Conservation (phyloP, 1,284 basidiomycete species). For the Puccinia coronata region DNA sequence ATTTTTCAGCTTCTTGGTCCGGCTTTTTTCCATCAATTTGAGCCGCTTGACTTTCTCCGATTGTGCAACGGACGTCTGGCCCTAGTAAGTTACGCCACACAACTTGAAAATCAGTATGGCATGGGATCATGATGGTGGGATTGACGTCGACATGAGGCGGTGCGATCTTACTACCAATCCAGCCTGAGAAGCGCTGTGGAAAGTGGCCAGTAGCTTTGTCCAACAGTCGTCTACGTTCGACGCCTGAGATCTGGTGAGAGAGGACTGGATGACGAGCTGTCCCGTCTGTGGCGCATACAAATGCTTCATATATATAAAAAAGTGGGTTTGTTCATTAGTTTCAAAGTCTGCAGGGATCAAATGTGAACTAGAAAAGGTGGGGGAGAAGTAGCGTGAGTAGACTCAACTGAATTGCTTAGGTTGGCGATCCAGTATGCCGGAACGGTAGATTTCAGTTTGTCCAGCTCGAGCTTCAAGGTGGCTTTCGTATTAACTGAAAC, state of each 20-base stretch:
- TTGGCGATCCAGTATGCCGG: constrained; percentile 45
- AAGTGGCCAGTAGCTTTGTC: constrained; percentile 22
- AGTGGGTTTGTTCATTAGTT: not conserved
- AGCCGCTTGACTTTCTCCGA: constrained; percentile 17
- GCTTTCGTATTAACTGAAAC: constrained; percentile 40
- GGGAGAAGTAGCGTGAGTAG: too few relatives aligned
- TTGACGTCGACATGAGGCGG: not conserved
- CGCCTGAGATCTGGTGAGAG: constrained; percentile 36
- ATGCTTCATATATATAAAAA: constrained; percentile 23
- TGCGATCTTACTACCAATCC: constrained; percentile 10
- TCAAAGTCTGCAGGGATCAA: too few relatives aligned
- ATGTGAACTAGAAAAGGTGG: too few relatives aligned
- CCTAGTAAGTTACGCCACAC: not conserved
- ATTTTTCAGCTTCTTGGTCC: constrained; percentile 28
- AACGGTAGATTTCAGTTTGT: not conserved
- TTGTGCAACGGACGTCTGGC: constrained; percentile 24
- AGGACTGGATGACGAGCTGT: constrained; percentile 38
- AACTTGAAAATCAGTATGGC: not conserved
- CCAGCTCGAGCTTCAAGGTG: constrained; percentile 20
- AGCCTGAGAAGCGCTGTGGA: constrained; percentile 11
- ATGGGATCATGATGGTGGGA: not conserved
- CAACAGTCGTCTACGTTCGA: constrained; percentile 46
- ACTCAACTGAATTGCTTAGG: constrained; percentile 29
- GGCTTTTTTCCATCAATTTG: constrained; percentile 26
- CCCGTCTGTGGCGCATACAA: constrained; percentile 31